Base-by-base conservation (phyloP, 2,329 filamentous ascomycete species). In the Trichophaea hybrida region DNA sequence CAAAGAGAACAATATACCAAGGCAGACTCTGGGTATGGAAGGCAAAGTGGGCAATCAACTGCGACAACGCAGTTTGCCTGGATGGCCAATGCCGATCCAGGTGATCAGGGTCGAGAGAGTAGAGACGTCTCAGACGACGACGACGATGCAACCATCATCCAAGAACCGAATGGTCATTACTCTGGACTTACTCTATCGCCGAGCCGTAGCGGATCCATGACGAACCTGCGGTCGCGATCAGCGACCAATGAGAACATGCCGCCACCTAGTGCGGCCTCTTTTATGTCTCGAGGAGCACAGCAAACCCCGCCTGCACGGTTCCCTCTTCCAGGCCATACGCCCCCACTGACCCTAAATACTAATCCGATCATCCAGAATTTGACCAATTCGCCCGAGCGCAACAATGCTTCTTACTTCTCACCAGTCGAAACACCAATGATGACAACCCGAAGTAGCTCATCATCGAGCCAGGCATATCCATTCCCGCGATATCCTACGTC, bases 341-440 rank as follows among this genome's bases (percentile, higher is more conserved):
- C 78, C 31, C 72, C 80, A 44, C 77, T 95, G 49, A 88, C 82
- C 62, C 73, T 96, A 32, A 86, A 91, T 68, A 79, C 77, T 58
- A 81, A 67, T 75, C 80, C 66, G 69, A 77, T n/a, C 70, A 68
- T 58, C 69, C 61, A 72, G 72, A 32, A 73, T 71, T 59, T 57
- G 24, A 40, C 55, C 10, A 57, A 48, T 24, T 57, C 55, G 10
- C 55, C 55, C 24, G 55, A 55, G 15, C 31, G 53, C 13, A 43
- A n/a, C 15, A 72, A 75, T 56, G 88, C 89, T 60, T 96, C 90
- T 2, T 97, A 96, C 73, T 98, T 98, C 72, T 97, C 91, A 0
- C 93, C 93, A 0, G 79, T 84, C 37, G 90, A 96, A 58, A 88
- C 86, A 0, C 86, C 87, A 7, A 82, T 82, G 48, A 17, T 37